Evolutionary conservation across 305 asterid genomes (phyloP), one percentile per base, ranked within the genome.

Genomic region (Lippia alba): DNA sequence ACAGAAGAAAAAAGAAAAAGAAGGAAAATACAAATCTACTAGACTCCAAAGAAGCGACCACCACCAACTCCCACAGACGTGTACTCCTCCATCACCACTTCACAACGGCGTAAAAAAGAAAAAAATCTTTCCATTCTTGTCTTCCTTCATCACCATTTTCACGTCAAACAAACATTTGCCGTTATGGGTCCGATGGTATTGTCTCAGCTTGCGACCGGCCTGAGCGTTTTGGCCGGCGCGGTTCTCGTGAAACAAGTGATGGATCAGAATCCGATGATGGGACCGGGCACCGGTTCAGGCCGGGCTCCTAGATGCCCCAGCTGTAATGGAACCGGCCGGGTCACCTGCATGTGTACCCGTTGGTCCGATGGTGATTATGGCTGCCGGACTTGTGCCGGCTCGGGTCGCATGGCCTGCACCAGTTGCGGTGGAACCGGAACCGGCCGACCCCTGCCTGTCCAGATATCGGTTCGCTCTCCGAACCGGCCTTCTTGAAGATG

Each of bases 341-440:
- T 89, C 70, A 62, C 89, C 20, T 94, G 99, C 56, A 51, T 89
- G 63, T 94, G 99, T 41, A 78, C 91, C 30, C 96, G 97, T 5
- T 94, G 97, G 99, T 88, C 96, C 46, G 99, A 94, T 64, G 96
- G 96, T 0, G 97, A 94, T 64, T 70, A 39, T 12, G 99, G 99
- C 0, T 94, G 99, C 75, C 86, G 99, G 83, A 81, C 96, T 0
- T 94, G 99, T 67, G 77, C 96, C 53, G 96, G 99, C 39, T 91
- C 97, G 41, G 97, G 99, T 54, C 94, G 97, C 4, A 89, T 82
- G 90, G 91, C 76, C 18, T 94, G 99, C 79, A 86, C 72, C 70
- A 88, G 89, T 74, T 94, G 99, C 65, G 97, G 97, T 5, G 99
- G 99, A 11, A 65, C 83, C 9, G 99, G 99, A 9, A 89, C 96